These are phyloP conservation scores for Coniosporium apollinis DNA, from an alignment of 495 filamentous ascomycete genomes.

Conservation along the genomic window DNA sequence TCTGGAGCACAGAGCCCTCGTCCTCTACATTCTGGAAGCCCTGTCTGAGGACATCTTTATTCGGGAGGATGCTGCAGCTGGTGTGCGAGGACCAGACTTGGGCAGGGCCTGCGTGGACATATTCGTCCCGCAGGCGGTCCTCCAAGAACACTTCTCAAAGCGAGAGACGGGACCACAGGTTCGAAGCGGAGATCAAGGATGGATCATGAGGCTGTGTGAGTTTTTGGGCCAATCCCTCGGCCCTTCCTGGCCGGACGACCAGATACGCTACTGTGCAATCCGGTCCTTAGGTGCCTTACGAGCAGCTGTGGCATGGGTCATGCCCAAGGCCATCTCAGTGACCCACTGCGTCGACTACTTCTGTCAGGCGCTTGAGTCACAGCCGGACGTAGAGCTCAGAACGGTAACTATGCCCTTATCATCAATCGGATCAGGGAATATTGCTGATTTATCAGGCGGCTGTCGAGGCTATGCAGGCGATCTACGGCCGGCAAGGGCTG, in stretches of 20 bases:
- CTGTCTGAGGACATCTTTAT: constrained; percentile 90
- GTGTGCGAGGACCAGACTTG: constrained; percentile 61
- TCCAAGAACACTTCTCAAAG: constrained; percentile 54
- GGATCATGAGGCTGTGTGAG: constrained; percentile 61
- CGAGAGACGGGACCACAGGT: constrained; percentile 43
- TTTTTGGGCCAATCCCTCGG: constrained; percentile 59
- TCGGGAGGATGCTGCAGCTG: constrained; percentile 71
- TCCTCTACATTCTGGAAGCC: constrained; percentile 73
- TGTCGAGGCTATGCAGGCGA: constrained; percentile 63
- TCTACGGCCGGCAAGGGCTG: constrained; percentile 61
- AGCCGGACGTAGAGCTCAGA: no score
- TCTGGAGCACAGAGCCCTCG: constrained; percentile 58
- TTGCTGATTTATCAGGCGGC: constrained; percentile 42
- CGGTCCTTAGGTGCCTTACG: constrained; percentile 60
- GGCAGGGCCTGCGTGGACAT: constrained; percentile 85
- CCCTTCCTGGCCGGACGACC: constrained; percentile 40
- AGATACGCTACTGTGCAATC: constrained; percentile 48
- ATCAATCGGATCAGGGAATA: constrained; percentile 8
- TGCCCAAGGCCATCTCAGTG: constrained; percentile 59
- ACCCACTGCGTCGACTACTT: constrained; percentile 54
- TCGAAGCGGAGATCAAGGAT: constrained; percentile 66
- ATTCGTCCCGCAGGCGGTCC: constrained; percentile 63
- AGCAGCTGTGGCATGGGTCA: constrained; percentile 66
- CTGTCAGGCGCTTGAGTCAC: constrained; percentile 59
- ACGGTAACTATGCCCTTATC: no score